A percentile compares a stretch with the other conserved stretches of the same genome.
Conservation (phyloP, 2,329 filamentous ascomycete genomes). For the Penicillium sp. region DNA sequence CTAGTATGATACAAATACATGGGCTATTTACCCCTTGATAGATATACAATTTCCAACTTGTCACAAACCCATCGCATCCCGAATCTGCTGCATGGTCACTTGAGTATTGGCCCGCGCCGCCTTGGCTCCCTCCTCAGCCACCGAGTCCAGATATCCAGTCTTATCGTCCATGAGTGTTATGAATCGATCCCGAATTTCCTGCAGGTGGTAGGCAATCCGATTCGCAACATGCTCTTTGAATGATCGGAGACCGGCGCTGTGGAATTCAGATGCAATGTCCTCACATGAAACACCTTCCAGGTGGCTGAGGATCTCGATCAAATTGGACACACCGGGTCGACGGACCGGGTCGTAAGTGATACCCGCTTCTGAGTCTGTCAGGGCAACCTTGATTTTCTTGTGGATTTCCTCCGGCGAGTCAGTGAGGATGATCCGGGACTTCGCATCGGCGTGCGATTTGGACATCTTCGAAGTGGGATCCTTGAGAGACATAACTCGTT, state of each 20-base stretch:
- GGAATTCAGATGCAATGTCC: constrained; percentile 49
- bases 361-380: constrained; percentile 69
- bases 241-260: constrained; percentile 50
- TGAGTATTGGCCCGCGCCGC: constrained; percentile 34
- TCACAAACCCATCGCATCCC: constrained; percentile 34
- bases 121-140: constrained; percentile 33
- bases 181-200: constrained; percentile 37
- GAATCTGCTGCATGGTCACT: constrained; percentile 34
- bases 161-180: constrained; percentile 29
- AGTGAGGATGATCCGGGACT: constrained; percentile 79
- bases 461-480: constrained; percentile 86
- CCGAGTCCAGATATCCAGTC: constrained; percentile 30
- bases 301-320: constrained; percentile 75
- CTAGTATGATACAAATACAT: neutral
- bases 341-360: constrained; percentile 69
- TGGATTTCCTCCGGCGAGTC: constrained; percentile 64
- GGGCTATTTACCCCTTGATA: neutral
- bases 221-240: constrained; percentile 66
- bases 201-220: constrained; percentile 30
- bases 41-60: neutral
- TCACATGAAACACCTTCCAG: constrained; percentile 53
- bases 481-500: constrained; percentile 85
- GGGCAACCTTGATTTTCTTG: constrained; percentile 67
- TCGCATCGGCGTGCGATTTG: constrained; percentile 72
- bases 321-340: constrained; percentile 82